A percentile compares a stretch with the other conserved stretches of the same genome.
These are phyloP conservation scores for Pulveroboletus sp. DNA, from an alignment of 768 basidiomycete species.

Conservation along the genomic window DNA sequence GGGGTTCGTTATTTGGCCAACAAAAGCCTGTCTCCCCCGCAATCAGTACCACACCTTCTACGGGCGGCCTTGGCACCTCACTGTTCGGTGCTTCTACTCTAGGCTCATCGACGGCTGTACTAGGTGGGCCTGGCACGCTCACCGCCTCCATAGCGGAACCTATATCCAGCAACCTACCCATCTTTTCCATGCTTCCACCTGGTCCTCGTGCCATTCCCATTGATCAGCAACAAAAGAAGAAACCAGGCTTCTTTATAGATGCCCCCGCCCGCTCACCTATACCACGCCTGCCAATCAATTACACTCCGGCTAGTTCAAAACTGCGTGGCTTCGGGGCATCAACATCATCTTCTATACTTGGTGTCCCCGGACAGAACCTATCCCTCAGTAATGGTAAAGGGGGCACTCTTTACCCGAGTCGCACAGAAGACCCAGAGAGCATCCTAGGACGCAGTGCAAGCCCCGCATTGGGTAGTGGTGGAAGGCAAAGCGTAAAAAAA, in stretches of 20 bases:
- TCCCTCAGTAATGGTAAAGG: conserved; percentile 54
- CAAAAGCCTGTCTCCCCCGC: conserved; percentile 46
- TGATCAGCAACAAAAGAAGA: conserved; percentile 68
- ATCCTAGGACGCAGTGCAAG: conserved; percentile 54
- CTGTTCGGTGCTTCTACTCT: conserved; percentile 38
- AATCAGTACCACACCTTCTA: conserved; percentile 41
- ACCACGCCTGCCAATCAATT: conserved; percentile 60
- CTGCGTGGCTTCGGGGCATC: conserved; percentile 62
- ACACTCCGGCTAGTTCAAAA: conserved; percentile 57
- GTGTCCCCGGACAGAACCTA: conserved; percentile 30
- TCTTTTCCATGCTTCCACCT: conserved; percentile 71
- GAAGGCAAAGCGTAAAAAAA: conserved; percentile 85
- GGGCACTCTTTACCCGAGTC: conserved; percentile 50
- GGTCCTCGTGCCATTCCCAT: conserved; percentile 59
- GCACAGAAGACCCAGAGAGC: conserved; percentile 53
- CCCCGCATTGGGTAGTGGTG: conserved; percentile 63
- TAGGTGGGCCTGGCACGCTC: conserved; percentile 54
- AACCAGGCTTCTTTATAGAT: conserved; percentile 71
- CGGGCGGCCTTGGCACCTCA: conserved; percentile 33
- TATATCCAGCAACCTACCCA: conserved; percentile 64
- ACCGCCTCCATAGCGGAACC: conserved; percentile 89
- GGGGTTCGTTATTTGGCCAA: conserved; percentile 44
- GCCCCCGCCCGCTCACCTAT: conserved; percentile 67
- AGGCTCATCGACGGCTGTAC: conserved; percentile 37
- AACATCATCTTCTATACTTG: conserved; percentile 34